These are phyloP conservation scores for Kodamaea arcana DNA, from an alignment of 1,139 yeast species.

Conservation along the genomic window DNA sequence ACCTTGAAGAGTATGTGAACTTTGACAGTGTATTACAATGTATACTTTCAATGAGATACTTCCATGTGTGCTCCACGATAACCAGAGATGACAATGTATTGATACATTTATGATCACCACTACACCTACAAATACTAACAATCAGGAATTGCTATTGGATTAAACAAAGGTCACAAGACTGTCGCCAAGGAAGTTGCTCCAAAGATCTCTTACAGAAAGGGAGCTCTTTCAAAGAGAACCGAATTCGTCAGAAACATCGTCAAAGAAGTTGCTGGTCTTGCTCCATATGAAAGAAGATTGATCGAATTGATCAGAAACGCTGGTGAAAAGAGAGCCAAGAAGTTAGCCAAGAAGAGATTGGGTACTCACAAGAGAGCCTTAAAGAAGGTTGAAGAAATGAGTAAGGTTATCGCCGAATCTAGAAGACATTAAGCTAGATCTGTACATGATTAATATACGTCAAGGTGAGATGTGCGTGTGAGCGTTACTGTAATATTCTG, in stretches of 20 bases:
- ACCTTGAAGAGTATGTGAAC: no score
- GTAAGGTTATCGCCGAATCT: constrained; percentile 93
- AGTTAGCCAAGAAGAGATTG: constrained; percentile 99
- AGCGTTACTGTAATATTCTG: no score
- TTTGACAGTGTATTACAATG: no score
- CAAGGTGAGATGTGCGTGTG: no score
- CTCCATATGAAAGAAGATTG: constrained; percentile 99
- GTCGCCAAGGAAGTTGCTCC: constrained; percentile 90
- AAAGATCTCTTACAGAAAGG: constrained; percentile 96
- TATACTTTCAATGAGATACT: no score
- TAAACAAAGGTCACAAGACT: constrained; percentile 99
- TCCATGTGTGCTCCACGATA: no score
- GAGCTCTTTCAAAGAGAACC: constrained; percentile 94
- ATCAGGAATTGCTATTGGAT: constrained; percentile 95
- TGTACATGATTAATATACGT: constrained; percentile 13
- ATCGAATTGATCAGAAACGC: constrained; percentile 99
- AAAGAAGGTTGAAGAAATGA: constrained; percentile 99
- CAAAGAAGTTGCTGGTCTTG: constrained; percentile 97
- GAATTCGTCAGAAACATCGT: constrained; percentile 91
- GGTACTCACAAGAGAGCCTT: constrained; percentile 99
- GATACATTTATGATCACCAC: constrained; percentile 13
- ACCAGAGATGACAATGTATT: no score
- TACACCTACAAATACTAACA: constrained; percentile 13
- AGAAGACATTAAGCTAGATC: constrained; percentile 60
- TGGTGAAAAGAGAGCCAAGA: constrained; percentile 99